phyloP scores from a whole-genome alignment of 2,329 filamentous ascomycete species.

The Cercospora berteroae region DNA sequence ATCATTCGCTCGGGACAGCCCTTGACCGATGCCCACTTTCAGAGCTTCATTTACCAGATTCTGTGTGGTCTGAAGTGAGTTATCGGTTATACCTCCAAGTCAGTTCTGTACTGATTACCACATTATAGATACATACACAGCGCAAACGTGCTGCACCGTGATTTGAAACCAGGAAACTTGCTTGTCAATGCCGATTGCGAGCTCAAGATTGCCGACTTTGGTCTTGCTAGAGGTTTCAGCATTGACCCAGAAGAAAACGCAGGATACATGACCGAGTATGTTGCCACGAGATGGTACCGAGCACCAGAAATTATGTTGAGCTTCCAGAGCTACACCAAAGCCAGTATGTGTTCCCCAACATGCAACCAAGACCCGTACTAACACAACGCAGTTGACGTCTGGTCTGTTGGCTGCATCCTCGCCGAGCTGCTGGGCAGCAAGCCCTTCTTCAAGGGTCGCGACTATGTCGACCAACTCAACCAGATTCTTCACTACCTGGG shows the following conservation, averaged over 20 bases:
- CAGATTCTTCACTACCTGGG: conserved; percentile 98
- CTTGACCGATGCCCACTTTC: conserved; percentile 96
- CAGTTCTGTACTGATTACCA: neutral
- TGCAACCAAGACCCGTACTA: conserved; percentile 1
- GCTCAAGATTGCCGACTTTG: conserved; percentile 98
- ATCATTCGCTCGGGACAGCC: conserved; percentile 98
- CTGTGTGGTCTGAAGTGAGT: conserved; percentile 81
- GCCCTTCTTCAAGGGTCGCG: conserved; percentile 98
- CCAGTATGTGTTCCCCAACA: conserved; percentile 66
- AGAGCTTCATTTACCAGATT: conserved; percentile 99
- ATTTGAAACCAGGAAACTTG: conserved; percentile 94
- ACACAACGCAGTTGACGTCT: conserved; percentile 76
- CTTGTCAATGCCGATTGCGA: conserved; percentile 99
- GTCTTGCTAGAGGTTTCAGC: conserved; percentile 92
- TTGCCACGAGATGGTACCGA: conserved; percentile 97
- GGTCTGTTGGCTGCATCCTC: conserved; percentile 97
- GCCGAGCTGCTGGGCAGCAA: conserved; percentile 93
- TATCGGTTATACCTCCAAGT: conserved; percentile 65
- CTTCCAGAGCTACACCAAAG: conserved; percentile 99
- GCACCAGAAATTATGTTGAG: conserved; percentile 99
- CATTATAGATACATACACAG: conserved; percentile 77
- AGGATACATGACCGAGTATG: conserved; percentile 99
- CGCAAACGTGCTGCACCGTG: conserved; percentile 93
- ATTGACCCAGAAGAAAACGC: conserved; percentile 97
- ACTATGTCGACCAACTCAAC: conserved; percentile 99